A percentile compares a stretch with the other conserved stretches of the same genome.
Conservation (phyloP, 495 filamentous ascomycete genomes). For the Neurospora africana region DNA sequence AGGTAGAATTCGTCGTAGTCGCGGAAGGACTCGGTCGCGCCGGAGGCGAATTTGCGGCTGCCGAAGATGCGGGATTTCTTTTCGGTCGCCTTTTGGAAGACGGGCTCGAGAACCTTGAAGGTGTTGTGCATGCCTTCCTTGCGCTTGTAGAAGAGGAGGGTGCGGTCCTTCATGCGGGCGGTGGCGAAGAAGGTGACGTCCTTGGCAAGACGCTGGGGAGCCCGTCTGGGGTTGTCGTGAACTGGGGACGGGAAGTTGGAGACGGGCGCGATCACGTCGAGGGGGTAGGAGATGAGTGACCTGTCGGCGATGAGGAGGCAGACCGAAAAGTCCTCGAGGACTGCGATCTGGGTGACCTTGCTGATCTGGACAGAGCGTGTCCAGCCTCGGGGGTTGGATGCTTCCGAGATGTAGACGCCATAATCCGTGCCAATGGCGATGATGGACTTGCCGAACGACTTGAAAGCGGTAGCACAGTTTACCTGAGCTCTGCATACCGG, state of each 20-base stretch:
- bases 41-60: constrained; percentile 34
- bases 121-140: constrained; percentile 82
- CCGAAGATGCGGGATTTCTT: constrained; percentile 63
- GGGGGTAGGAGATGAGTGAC: constrained; percentile 83
- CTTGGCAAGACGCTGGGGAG: constrained; percentile 84
- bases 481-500: constrained; percentile 75
- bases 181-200: constrained; percentile 95
- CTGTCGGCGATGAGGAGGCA: constrained; percentile 86
- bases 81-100: constrained; percentile 77
- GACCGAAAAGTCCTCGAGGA: constrained; percentile 89
- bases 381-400: constrained; percentile 83
- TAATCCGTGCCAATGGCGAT: constrained; percentile 92
- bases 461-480: constrained; percentile 88
- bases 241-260: constrained; percentile 50
- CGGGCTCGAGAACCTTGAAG: constrained; percentile 93
- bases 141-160: constrained; percentile 92
- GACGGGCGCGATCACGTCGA: constrained; percentile 75
- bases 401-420: constrained; percentile 80
- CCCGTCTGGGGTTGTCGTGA: constrained; percentile 56
- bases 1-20: constrained; percentile 99
- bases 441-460: constrained; percentile 70
- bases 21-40: constrained; percentile 88
- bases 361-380: constrained; percentile 61
- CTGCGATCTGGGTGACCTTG: constrained; percentile 84
- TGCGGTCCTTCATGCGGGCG: constrained; percentile 92